These are phyloP conservation scores for Pythium coloratum DNA, from an alignment of 352 stramenopile species.

Conservation along the genomic window DNA sequence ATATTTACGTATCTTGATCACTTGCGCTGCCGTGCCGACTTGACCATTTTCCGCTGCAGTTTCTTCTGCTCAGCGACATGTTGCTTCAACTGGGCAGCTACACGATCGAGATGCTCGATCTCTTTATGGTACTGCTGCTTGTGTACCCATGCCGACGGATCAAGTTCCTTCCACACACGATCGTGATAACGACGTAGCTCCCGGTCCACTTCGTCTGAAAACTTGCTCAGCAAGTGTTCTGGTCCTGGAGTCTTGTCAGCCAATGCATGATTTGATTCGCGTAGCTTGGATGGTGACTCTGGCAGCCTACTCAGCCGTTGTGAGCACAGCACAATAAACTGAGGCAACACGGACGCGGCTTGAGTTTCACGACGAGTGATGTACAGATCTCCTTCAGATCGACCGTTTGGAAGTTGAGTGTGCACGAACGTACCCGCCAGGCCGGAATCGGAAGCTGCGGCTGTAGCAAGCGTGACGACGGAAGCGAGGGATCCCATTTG, in stretches of 20 bases:
- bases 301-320: background rate
- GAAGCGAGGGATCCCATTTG: conserved; percentile 10
- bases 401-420: background rate
- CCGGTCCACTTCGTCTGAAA: conserved; percentile 2
- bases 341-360: conserved; percentile 4
- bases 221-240: conserved; percentile 10
- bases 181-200: conserved; percentile 9
- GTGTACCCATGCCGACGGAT: conserved; percentile 8
- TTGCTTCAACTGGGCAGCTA: conserved; percentile 2
- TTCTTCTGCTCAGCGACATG: conserved; percentile 13
- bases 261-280: background rate
- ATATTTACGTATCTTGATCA: conserved; percentile 7
- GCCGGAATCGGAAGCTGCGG: background rate
- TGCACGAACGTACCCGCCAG: conserved; percentile 5
- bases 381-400: conserved; percentile 13
- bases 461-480: conserved; percentile 8
- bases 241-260: background rate
- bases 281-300: background rate
- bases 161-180: conserved; percentile 18
- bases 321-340: conserved; percentile 25
- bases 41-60: conserved; percentile 4
- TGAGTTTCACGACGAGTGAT: background rate
- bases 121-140: conserved; percentile 7
- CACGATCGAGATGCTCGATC: background rate
- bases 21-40: conserved; percentile 6